Evolutionary conservation across 1,139 yeast genomes (phyloP).

Genomic region (Suhomyces chickasaworum): DNA sequence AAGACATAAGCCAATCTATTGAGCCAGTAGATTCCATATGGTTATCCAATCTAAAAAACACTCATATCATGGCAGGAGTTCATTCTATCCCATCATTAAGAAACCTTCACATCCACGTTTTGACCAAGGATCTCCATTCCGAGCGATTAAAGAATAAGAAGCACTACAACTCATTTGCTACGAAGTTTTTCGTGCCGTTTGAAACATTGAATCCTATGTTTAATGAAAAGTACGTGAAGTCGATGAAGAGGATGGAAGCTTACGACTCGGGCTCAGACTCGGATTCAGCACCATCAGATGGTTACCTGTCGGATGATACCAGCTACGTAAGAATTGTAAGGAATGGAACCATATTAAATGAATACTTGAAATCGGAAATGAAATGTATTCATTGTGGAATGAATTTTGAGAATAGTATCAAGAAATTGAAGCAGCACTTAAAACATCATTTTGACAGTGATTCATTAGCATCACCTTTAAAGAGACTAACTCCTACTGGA

Average conservation of each 20-base stretch:
- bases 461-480: background rate
- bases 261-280: constrained; percentile 26
- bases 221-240: constrained; percentile 12
- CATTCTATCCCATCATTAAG: constrained; percentile 71
- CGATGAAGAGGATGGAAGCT: constrained; percentile 12
- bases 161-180: constrained; percentile 73
- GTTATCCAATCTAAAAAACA: constrained; percentile 26
- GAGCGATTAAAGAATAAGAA: constrained; percentile 56
- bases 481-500: constrained; percentile 3
- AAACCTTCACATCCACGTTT: constrained; percentile 72
- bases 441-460: constrained; percentile 37
- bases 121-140: constrained; percentile 65
- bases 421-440: constrained; percentile 51
- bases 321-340: constrained; percentile 12
- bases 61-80: constrained; percentile 59
- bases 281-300: constrained; percentile 21
- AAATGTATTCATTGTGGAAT: constrained; percentile 52
- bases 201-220: constrained; percentile 31
- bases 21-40: constrained; percentile 13
- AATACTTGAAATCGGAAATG: constrained; percentile 42
- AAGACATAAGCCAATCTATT: constrained; percentile 29
- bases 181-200: constrained; percentile 63
- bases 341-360: constrained; percentile 23
- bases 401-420: constrained; percentile 50
- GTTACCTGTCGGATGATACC: constrained; percentile 12